These are phyloP conservation scores for Aspergillus quadrilineatus DNA, from an alignment of 2,329 filamentous ascomycete species.

Conservation along the genomic window DNA sequence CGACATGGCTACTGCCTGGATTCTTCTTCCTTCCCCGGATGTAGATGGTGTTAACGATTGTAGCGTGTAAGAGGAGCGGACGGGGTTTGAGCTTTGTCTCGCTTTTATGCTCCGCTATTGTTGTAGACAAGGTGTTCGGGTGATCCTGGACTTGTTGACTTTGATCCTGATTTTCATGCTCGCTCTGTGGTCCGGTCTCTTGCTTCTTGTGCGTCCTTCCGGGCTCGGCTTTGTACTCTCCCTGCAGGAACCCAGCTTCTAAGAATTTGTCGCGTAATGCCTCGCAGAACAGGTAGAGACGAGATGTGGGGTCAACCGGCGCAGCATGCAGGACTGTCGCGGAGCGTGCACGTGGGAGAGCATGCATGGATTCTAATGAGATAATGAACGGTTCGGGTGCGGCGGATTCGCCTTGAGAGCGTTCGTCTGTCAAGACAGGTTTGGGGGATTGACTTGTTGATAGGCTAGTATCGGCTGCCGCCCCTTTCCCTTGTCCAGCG, in stretches of 20 bases:
- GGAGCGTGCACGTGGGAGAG: conserved; percentile 34
- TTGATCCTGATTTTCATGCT: not conserved
- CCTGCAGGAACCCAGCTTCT: conserved; percentile 44
- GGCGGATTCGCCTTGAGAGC: not conserved
- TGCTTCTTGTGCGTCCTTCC: not conserved
- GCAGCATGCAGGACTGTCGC: conserved; percentile 44
- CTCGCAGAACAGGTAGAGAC: conserved; percentile 44
- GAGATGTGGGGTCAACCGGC: conserved; percentile 39
- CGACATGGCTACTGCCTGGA: not conserved
- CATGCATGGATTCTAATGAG: conserved; percentile 44
- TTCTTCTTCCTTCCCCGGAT: conserved; percentile 33
- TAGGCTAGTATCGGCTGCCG: not conserved
- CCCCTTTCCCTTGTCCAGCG: not conserved
- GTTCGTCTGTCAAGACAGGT: not conserved
- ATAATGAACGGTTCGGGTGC: conserved; percentile 37
- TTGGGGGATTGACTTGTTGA: not conserved
- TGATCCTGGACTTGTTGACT: not conserved
- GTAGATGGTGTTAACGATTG: conserved; percentile 83
- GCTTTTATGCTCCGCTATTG: conserved; percentile 27
- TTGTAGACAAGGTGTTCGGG: not conserved
- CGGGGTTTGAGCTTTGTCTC: conserved; percentile 33
- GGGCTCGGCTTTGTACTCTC: conserved; percentile 23
- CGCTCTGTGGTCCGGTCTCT: not conserved
- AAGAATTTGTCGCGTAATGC: conserved; percentile 43
- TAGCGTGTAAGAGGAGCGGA: conserved; percentile 75